Percentiles rank a stretch among this genome's conserved stretches.
These are phyloP conservation scores for Xylariales sp. DNA, from an alignment of 2,329 filamentous ascomycete species.

Conservation along the genomic window DNA sequence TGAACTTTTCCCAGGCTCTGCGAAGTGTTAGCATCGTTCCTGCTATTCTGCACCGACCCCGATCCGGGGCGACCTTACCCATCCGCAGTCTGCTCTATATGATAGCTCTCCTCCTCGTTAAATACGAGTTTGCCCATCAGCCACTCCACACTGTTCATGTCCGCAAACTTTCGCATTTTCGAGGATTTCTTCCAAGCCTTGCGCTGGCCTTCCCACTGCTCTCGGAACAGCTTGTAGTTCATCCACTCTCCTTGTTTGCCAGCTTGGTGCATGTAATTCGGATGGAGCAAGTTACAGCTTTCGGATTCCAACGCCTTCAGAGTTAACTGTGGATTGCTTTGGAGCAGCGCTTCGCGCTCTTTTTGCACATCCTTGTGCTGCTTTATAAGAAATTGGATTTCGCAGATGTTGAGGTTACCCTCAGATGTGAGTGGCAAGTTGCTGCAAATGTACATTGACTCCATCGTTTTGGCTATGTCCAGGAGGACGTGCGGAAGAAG, in stretches of 20 bases:
- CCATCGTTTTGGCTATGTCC: constrained; percentile 46
- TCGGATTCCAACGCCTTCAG: not conserved
- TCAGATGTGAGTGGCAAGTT: constrained; percentile 40
- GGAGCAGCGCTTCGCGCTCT: not conserved
- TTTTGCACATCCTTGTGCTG: not conserved
- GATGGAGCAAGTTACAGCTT: not conserved
- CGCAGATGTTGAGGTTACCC: constrained; percentile 45
- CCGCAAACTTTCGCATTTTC: not conserved
- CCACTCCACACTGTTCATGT: constrained; percentile 37
- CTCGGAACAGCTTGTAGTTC: not conserved
- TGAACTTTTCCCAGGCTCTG: constrained; percentile 59
- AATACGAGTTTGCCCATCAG: constrained; percentile 60
- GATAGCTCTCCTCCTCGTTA: constrained; percentile 54
- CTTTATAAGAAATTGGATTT: constrained; percentile 57
- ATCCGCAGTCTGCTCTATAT: constrained; percentile 40
- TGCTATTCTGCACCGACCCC: too few species aligned
- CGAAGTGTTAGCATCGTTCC: constrained; percentile 10
- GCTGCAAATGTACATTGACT: constrained; percentile 68
- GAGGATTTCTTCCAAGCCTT: not conserved
- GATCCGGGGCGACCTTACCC: constrained; percentile 40
- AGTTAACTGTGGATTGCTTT: not conserved
- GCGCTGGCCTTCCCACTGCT: not conserved
- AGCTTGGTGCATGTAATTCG: not conserved
- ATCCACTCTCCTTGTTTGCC: not conserved
- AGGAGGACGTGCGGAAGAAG: constrained; percentile 58